Evolutionary conservation across 345 rosid genomes (phyloP), one percentile per base, ranked within the genome.

Genomic region (Litchi chinensis): DNA sequence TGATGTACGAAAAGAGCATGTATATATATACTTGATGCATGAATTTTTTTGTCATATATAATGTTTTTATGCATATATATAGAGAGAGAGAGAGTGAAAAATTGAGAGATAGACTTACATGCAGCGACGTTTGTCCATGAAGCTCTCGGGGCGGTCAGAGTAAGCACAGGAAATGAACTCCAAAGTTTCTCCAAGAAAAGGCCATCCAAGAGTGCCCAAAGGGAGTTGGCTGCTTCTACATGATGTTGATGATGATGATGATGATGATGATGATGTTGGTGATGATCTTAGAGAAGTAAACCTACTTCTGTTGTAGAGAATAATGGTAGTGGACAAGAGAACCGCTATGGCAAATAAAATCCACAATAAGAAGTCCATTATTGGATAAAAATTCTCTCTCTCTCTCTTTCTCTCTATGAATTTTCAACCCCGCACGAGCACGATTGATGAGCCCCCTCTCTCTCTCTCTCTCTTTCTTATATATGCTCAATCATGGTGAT

Each of bases 91-190:
- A 4, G 44, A 41, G 9, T 10, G 57, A 28, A 69, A 48, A 6
- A 10, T 22, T 18, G 12, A 32, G 3, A 76, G 59, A 60, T 62
- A 73, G 15, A 85, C 86, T 80, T 87, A 94, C 97, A 79, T 21
- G 82, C 71, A 84, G 69, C 97, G 90, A 57, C 98, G 99, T 76
- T 90, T 89, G 79, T 94, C 88, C 91, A 96, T 85, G 92, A 96
- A 96, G 81, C 85, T 85, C 81, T 96, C 98, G 0, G 99, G 99
- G 66, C 84, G 89, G 88, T 94, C 95, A 0, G 98, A 87, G 86
- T 87, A 93, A 68, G 97, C 98, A 83, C 85, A 89, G 26, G 94
- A 82, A 65, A 96, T 28, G 89, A 94, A 96, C 76, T 96, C 97
- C 19, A 96, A 83, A 77, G 98, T 91, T 85, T 96, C 99, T 2